Percentiles rank a stretch among this genome's conserved stretches.
Conservation (phyloP, 345 rosid genomes). For the Geranium rotundifolium region DNA sequence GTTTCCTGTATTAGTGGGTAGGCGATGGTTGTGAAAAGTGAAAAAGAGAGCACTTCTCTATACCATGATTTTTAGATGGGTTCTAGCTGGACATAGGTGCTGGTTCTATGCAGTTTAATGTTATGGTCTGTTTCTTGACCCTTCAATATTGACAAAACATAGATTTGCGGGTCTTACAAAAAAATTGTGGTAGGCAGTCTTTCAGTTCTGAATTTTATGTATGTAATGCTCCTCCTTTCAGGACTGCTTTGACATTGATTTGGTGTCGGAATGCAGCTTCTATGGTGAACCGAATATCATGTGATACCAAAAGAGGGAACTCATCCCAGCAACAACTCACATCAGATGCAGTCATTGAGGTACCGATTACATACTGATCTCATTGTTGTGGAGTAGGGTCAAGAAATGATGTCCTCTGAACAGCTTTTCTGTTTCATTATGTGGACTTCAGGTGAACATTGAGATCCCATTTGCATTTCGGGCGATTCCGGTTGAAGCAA, state of each 20-base stretch:
- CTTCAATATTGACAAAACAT: neutral
- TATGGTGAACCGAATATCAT: conserved; percentile 78
- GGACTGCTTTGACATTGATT: conserved; percentile 28
- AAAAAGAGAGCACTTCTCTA: too few relatives aligned
- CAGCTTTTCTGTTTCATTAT: neutral
- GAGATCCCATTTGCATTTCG: conserved; percentile 76
- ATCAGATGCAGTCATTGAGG: conserved; percentile 90
- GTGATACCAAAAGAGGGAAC: conserved; percentile 23
- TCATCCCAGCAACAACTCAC: conserved; percentile 51
- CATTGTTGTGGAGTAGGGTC: neutral
- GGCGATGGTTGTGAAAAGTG: neutral
- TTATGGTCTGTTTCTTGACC: neutral
- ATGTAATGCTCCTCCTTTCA: conserved; percentile 8
- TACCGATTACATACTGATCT: conserved; percentile 12
- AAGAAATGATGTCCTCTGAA: neutral
- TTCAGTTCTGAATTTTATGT: conserved; percentile 11
- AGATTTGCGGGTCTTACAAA: too few relatives aligned
- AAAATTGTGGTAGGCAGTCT: neutral
- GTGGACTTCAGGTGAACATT: conserved; percentile 44
- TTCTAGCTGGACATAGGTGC: neutral
- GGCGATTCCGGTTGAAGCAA: conserved; percentile 53
- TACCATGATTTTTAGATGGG: too few relatives aligned
- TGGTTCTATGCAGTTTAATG: neutral
- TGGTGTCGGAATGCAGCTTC: conserved; percentile 67
- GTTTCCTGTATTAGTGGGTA: neutral